phyloP scores from a whole-genome alignment of 1,139 yeast genomes.

The Schizosaccharomyces versatilis region DNA sequence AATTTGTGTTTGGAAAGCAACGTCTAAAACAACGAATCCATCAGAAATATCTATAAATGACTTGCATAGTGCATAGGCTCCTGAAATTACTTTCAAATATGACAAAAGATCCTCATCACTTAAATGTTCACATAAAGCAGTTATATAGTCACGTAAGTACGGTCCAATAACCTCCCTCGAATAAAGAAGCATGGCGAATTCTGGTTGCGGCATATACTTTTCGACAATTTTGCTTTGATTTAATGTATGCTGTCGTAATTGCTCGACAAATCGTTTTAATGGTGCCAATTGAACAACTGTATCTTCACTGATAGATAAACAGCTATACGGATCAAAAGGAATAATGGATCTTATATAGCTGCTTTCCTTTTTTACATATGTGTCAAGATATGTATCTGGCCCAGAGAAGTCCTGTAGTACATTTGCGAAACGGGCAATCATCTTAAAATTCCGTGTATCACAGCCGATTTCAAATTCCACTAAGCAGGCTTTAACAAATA shows the following conservation, averaged over 20 bases:
- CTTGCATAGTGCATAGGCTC: constrained; percentile 2
- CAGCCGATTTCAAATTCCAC: constrained; percentile 45
- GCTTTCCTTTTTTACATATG: constrained; percentile 26
- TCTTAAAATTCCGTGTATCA: constrained; percentile 28
- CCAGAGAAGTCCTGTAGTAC: constrained; percentile 22
- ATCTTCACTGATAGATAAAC: constrained; percentile 15
- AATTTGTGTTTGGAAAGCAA: constrained; percentile 23
- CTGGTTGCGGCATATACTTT: neutral
- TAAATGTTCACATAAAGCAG: constrained; percentile 4
- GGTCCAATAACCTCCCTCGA: constrained; percentile 15
- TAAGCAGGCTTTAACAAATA: constrained; percentile 51
- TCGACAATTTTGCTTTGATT: neutral
- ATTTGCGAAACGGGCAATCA: constrained; percentile 20
- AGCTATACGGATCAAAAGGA: constrained; percentile 17
- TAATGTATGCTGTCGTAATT: neutral
- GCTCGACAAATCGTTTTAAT: constrained; percentile 8
- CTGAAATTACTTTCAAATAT: neutral
- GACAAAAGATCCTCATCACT: neutral
- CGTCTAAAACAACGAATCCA: neutral
- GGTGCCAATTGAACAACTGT: constrained; percentile 18
- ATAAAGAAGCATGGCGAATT: constrained; percentile 16
- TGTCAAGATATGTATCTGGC: constrained; percentile 26
- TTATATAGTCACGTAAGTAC: constrained; percentile 11
- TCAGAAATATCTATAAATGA: neutral
- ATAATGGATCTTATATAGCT: constrained; percentile 20